A percentile compares a stretch with the other conserved stretches of the same genome.
These are phyloP conservation scores for Corymbia maculata DNA, from an alignment of 345 rosid genomes.

Conservation along the genomic window DNA sequence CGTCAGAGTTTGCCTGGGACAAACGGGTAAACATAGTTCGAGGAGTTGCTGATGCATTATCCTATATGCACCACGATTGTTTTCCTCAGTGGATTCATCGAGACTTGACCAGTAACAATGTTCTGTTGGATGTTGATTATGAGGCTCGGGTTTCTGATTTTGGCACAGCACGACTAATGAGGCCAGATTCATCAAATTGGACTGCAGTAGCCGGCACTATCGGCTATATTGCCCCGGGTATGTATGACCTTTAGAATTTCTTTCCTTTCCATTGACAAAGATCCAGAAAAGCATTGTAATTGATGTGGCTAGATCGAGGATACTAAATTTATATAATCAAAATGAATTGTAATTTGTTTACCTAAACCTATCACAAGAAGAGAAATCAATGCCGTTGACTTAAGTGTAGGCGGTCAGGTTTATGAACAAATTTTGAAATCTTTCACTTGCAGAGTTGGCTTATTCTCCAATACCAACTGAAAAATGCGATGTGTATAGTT, in stretches of 20 bases:
- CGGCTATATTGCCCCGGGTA: neutral
- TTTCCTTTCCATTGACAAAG: neutral
- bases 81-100: neutral
- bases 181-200: neutral
- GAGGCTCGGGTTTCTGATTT: neutral
- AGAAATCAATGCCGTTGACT: neutral
- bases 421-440: neutral
- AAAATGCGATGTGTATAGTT: neutral
- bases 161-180: neutral
- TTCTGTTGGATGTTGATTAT: neutral
- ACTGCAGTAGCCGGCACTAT: neutral
- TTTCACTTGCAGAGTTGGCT: neutral
- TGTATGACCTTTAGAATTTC: neutral
- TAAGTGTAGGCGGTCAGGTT: neutral
- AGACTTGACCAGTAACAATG: neutral
- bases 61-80: neutral
- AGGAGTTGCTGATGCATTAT: neutral
- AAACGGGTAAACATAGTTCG: neutral
- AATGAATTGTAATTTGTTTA: too few relatives aligned
- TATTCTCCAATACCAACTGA: neutral
- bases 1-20: neutral
- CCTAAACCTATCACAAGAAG: neutral
- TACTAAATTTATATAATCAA: too few relatives aligned
- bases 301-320: neutral
- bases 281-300: neutral